Percentiles rank a stretch among this genome's conserved stretches.
Conservation (phyloP, 1,139 yeast species). For the Nadsonia starkeyi-henricii region DNA sequence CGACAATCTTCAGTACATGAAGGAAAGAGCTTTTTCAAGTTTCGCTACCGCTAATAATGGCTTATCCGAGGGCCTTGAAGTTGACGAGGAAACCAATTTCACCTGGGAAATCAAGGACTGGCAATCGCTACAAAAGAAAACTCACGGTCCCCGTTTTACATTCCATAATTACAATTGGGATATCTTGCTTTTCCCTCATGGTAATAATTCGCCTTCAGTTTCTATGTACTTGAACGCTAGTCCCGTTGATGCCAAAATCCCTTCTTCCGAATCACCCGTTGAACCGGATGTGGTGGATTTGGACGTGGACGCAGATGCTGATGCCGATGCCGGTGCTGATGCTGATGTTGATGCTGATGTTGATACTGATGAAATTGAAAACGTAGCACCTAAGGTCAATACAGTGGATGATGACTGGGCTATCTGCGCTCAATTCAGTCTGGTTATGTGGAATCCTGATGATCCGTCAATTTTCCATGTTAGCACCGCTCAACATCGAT, state of each 20-base stretch:
- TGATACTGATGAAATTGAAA: constrained; percentile 15
- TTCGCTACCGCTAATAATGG: neutral
- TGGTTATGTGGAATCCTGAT: constrained; percentile 72
- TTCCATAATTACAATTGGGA: constrained; percentile 68
- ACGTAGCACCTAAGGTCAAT: constrained; percentile 14
- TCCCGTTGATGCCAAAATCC: constrained; percentile 1
- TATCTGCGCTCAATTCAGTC: constrained; percentile 81
- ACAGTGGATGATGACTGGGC: constrained; percentile 43
- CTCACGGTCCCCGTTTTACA: constrained; percentile 37
- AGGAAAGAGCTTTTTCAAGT: constrained; percentile 15
- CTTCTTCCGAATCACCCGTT: neutral
- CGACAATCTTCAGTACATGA: constrained; percentile 11
- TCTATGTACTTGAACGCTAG: constrained; percentile 23
- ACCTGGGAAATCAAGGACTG: constrained; percentile 75
- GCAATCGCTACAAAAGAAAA: constrained; percentile 30
- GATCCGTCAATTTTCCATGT: constrained; percentile 44
- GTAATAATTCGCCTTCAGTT: constrained; percentile 19
- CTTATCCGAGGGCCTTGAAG: constrained; percentile 25
- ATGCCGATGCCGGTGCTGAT: neutral
- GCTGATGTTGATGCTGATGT: constrained; percentile 1
- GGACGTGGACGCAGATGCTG: too few relatives aligned
- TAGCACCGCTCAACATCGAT: constrained; percentile 72
- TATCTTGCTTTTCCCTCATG: constrained; percentile 63
- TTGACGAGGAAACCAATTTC: constrained; percentile 24
- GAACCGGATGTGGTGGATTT: neutral